phyloP scores from a whole-genome alignment of 352 stramenopile genomes.

The Halophytophthora batemanensis region DNA sequence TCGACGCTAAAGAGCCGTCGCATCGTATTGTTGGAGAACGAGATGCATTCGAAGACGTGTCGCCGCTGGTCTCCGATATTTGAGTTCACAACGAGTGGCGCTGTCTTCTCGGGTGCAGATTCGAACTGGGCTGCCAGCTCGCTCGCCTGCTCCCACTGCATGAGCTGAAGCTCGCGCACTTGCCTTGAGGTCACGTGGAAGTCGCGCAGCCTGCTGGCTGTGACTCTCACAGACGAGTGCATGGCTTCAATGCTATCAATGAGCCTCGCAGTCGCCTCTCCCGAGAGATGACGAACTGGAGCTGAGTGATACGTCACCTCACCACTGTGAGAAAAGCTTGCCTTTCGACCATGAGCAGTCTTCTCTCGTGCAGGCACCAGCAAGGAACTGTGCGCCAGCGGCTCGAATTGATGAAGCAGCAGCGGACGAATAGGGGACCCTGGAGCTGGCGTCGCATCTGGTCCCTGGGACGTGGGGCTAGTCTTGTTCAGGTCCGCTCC shows the following conservation, averaged over 20 bases:
- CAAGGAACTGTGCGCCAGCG: constrained; percentile 32
- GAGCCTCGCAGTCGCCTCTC: constrained; percentile 25
- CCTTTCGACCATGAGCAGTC: constrained; percentile 3
- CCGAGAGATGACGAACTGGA: constrained; percentile 33
- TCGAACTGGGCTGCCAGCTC: constrained; percentile 46
- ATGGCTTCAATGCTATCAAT: constrained; percentile 32
- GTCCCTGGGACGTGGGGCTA: neutral
- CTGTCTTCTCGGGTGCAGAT: neutral
- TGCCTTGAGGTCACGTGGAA: constrained; percentile 32
- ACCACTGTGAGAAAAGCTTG: constrained; percentile 15
- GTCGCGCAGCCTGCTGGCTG: constrained; percentile 25
- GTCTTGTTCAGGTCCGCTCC: constrained; percentile 1
- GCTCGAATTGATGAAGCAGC: constrained; percentile 42
- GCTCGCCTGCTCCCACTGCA: constrained; percentile 53
- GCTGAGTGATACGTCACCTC: constrained; percentile 41
- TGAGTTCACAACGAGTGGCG: neutral
- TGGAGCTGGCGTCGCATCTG: neutral
- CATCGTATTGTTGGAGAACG: constrained; percentile 52
- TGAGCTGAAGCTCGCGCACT: constrained; percentile 28
- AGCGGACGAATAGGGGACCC: constrained; percentile 28
- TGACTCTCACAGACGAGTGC: constrained; percentile 28
- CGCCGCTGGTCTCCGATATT: constrained; percentile 30
- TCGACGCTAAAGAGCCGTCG: constrained; percentile 59
- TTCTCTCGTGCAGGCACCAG: constrained; percentile 22
- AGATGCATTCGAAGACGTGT: constrained; percentile 61